These are phyloP conservation scores for Penicillium canescens DNA, from an alignment of 495 filamentous ascomycete genomes.

Conservation along the genomic window DNA sequence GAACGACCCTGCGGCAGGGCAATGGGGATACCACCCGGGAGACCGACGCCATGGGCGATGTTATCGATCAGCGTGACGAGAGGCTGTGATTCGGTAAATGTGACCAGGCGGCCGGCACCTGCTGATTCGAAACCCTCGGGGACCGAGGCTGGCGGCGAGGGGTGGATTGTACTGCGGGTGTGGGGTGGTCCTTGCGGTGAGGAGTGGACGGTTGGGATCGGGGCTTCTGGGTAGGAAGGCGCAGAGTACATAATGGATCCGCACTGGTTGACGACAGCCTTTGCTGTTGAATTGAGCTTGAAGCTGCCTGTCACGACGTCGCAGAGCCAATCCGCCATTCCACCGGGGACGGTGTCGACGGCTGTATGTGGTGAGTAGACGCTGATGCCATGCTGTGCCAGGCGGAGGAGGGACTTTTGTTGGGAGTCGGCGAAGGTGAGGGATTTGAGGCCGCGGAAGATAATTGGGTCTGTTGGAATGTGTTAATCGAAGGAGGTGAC, in stretches of 20 bases:
- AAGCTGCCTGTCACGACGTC: constrained; percentile 70
- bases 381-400: constrained; percentile 87
- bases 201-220: constrained; percentile 19
- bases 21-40: constrained; percentile 64
- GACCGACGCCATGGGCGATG: constrained; percentile 59
- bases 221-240: constrained; percentile 40
- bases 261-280: constrained; percentile 15
- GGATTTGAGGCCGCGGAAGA: constrained; percentile 87
- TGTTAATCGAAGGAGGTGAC: not conserved
- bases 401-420: constrained; percentile 77
- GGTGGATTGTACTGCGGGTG: constrained; percentile 53
- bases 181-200: constrained; percentile 48
- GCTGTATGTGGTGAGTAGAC: constrained; percentile 97
- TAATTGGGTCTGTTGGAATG: constrained; percentile 76
- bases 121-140: constrained; percentile 61
- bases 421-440: constrained; percentile 82
- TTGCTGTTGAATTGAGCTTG: constrained; percentile 11
- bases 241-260: constrained; percentile 38
- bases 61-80: constrained; percentile 63
- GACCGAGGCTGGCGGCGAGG: constrained; percentile 40
- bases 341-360: constrained; percentile 82
- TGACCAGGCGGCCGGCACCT: constrained; percentile 76
- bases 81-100: constrained; percentile 57
- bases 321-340: constrained; percentile 93
- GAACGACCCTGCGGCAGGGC: constrained; percentile 63